These are phyloP conservation scores for Rhododendron griersonianum DNA, from an alignment of 148 eudicot species.

Conservation along the genomic window DNA sequence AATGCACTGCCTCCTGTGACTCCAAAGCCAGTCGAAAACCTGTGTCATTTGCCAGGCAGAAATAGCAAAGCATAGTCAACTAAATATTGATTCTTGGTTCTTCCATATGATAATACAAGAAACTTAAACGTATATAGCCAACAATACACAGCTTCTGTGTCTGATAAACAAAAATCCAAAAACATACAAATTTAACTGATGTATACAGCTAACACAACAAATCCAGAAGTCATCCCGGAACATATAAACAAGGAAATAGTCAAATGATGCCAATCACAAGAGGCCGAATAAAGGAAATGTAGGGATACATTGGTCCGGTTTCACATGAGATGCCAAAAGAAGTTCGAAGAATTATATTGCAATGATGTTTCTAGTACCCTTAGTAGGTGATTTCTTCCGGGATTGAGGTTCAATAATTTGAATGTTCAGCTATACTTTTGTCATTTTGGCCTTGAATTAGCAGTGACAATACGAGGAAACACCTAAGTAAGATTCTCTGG, in stretches of 20 bases:
- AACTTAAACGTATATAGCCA: neutral
- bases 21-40: conserved; percentile 97
- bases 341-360: neutral
- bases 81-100: neutral
- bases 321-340: neutral
- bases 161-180: neutral
- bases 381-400: neutral
- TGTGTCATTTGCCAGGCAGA: conserved; percentile 13
- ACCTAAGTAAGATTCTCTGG: neutral
- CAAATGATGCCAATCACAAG: neutral
- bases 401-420: neutral
- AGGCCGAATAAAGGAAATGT: neutral
- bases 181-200: neutral
- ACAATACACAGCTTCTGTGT: neutral
- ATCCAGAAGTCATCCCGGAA: neutral
- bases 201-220: neutral
- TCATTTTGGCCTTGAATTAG: neutral
- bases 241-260: neutral
- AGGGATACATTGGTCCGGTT: neutral
- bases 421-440: neutral
- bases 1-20: conserved; percentile 86
- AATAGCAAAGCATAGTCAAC: neutral
- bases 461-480: neutral
- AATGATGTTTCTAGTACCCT: neutral
- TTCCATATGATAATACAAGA: neutral